Base-by-base conservation (phyloP, 306 rosid species). In the Argentina anserina region DNA sequence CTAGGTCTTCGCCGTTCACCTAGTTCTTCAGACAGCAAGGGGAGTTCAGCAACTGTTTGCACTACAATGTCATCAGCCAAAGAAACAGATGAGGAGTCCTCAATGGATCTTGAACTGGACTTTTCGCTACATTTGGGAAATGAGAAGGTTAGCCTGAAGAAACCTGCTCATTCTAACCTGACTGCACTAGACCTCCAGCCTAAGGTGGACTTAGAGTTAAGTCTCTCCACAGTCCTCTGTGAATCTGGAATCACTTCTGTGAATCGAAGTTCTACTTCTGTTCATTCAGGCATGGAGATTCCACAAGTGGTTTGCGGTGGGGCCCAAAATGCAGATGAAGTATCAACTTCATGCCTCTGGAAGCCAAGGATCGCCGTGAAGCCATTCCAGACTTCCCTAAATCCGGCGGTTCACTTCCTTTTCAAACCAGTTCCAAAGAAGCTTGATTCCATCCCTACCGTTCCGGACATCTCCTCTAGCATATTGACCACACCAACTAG, bases 1-100 rank as follows among this genome's bases (percentile, higher is more conserved):
- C 97, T 88, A 69, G 93, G 98, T 80, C 88, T 92, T 53, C 95
- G 96, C 42, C 86, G 52, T 67, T 83, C 98, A 49, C 50, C 97
- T 34, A 87, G 96, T 62, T 92, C 97, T 65, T 88, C 93, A 3
- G 96, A 92, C 82, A 92, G 98, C 83, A 90, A 92, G 82, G 98
- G 93, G 31, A 92, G 97, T 81, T 88, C 97, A 31, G 96, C 84
- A 26, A 84, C 93, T 40, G 97, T 87, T 76, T 88, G 97, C 91
- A 84, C 95, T 70, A 86, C 90, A 59, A 69, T 88, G 81, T 92
- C 98, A 73, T 92, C 98, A 31, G 89, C 90, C 66, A 90, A 92
- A 86, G 97, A 92, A 76, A 87, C 77, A 4, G 98, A 92, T 45
- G 98, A 90, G 75, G 96, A 88, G 82, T 86, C 98, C 34, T 88